Evolutionary conservation across 768 basidiomycete species (phyloP).

Genomic region (Tephrocybe sp.): DNA sequence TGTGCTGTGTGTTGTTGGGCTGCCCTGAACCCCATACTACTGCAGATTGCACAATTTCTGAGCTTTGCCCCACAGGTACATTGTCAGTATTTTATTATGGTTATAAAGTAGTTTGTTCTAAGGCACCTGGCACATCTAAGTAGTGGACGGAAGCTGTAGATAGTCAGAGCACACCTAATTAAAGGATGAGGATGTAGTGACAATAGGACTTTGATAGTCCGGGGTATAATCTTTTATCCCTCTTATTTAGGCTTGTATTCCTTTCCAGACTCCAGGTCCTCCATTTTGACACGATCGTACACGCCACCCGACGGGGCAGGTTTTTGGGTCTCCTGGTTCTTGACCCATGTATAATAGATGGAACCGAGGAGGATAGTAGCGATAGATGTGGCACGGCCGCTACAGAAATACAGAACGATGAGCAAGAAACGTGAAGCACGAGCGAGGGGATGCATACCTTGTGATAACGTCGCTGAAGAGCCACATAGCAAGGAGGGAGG

Average conservation of each 20-base stretch:
- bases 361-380: slow-evolving; percentile 80
- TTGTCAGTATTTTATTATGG: background rate
- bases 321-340: slow-evolving; percentile 63
- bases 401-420: slow-evolving; percentile 22
- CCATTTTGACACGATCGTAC: slow-evolving; percentile 65
- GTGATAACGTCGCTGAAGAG: slow-evolving; percentile 82
- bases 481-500: slow-evolving; percentile 80
- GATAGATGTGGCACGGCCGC: slow-evolving; percentile 81
- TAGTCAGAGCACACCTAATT: background rate
- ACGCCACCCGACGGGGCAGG: slow-evolving; percentile 22
- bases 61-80: slow-evolving; percentile 14
- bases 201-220: background rate
- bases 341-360: slow-evolving; percentile 85
- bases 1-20: slow-evolving; percentile 31
- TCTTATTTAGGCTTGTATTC: slow-evolving; percentile 20
- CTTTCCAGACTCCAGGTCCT: slow-evolving; percentile 59
- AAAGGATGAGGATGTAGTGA: slow-evolving; percentile 8
- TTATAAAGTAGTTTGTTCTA: slow-evolving; percentile 2
- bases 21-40: slow-evolving; percentile 36
- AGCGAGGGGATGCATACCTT: slow-evolving; percentile 43
- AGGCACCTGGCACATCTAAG: background rate
- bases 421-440: background rate
- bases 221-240: slow-evolving; percentile 13
- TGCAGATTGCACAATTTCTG: slow-evolving; percentile 34
- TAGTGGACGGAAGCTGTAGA: background rate